These are phyloP conservation scores for Verticillium isaacii DNA, from an alignment of 2,329 filamentous ascomycete genomes.

Conservation along the genomic window DNA sequence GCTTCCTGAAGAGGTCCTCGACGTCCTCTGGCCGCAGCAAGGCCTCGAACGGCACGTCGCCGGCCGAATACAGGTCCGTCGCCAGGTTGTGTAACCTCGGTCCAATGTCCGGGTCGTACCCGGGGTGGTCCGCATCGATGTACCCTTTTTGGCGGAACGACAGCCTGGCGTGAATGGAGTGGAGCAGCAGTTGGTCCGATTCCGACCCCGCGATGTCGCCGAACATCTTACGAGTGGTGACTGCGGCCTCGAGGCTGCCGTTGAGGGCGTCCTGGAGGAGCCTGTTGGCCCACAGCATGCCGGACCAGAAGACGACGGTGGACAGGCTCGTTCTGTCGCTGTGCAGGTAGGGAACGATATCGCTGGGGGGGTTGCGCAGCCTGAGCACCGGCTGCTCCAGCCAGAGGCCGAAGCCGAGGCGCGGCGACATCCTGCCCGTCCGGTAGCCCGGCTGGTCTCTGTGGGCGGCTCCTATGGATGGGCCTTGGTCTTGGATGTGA, in stretches of 20 bases:
- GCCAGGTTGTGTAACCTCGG: background rate
- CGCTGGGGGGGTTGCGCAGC: background rate
- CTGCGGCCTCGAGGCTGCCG: background rate
- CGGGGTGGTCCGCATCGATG: conserved; percentile 1
- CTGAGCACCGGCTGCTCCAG: background rate
- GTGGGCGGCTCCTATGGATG: no score
- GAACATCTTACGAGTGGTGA: background rate
- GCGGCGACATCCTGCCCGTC: background rate
- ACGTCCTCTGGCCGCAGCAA: background rate
- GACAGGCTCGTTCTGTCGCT: background rate
- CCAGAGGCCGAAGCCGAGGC: conserved; percentile 1
- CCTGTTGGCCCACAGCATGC: background rate
- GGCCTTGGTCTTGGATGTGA: no score
- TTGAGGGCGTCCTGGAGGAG: background rate
- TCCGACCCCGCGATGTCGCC: background rate
- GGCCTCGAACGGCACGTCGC: background rate
- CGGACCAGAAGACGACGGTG: conserved; percentile 1
- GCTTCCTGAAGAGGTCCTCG: background rate
- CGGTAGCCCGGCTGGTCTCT: background rate
- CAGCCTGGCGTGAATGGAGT: conserved; percentile 1
- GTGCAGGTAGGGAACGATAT: conserved; percentile 1
- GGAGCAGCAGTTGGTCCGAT: background rate
- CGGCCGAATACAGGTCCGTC: background rate
- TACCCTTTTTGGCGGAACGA: background rate
- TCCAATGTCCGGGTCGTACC: background rate